Evolutionary conservation across 2,329 filamentous ascomycete genomes (phyloP).

Genomic region (Fusarium miscanthi): DNA sequence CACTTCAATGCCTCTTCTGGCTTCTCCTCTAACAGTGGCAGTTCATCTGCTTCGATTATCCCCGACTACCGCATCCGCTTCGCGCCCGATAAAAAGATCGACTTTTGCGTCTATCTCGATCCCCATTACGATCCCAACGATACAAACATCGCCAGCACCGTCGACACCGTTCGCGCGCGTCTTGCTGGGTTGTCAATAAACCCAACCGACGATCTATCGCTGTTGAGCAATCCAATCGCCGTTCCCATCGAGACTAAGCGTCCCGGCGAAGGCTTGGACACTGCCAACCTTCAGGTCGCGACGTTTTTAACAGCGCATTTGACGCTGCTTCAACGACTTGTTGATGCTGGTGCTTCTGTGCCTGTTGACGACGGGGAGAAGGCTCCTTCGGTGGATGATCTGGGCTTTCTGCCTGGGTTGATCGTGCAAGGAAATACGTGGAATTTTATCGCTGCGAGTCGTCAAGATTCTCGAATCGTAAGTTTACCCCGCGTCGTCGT

Average conservation of each 20-base stretch:
- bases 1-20: no score
- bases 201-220: background rate
- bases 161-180: background rate
- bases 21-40: background rate
- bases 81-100: slow-evolving; percentile 13
- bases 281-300: background rate
- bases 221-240: background rate
- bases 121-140: background rate
- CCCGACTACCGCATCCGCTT: background rate
- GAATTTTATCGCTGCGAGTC: background rate
- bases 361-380: background rate
- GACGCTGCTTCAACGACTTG: background rate
- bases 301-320: background rate
- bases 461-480: background rate
- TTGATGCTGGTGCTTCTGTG: background rate
- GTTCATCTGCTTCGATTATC: background rate
- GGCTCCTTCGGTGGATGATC: background rate
- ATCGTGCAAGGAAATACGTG: slow-evolving; percentile 14
- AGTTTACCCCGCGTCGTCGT: background rate
- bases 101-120: slow-evolving; percentile 12
- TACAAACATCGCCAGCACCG: fast-evolving
- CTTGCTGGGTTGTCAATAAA: background rate
- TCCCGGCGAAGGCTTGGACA: background rate
- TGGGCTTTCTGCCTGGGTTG: slow-evolving; percentile 1
- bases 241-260: slow-evolving; percentile 25